phyloP scores from a whole-genome alignment of 2,329 filamentous ascomycete species.

The Hymenoscyphus scutula region DNA sequence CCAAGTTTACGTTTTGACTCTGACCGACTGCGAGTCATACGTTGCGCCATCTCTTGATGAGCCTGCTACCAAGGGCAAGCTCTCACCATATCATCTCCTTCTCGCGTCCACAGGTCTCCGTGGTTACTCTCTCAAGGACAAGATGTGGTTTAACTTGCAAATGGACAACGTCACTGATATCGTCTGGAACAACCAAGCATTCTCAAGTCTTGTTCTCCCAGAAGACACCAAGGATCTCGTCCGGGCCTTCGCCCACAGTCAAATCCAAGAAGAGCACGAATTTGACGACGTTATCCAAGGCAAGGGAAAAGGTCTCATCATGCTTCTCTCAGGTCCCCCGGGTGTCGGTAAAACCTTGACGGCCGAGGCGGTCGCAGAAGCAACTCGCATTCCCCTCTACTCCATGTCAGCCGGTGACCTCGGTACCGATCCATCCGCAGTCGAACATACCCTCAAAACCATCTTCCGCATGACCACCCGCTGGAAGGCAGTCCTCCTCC shows the following conservation, averaged over 20 bases:
- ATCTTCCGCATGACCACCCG: conserved; percentile 26
- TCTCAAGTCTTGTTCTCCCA: conserved; percentile 47
- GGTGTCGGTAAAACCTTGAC: conserved; percentile 30
- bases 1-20: not conserved
- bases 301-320: conserved; percentile 45
- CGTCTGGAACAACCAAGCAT: conserved; percentile 45
- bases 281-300: conserved; percentile 28
- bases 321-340: conserved; percentile 40
- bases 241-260: conserved; percentile 48
- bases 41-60: conserved; percentile 4
- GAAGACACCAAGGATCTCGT: conserved; percentile 48
- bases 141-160: conserved; percentile 41
- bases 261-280: conserved; percentile 31
- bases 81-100: conserved; percentile 8
- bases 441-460: conserved; percentile 24
- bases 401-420: conserved; percentile 27
- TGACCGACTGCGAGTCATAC: conserved; percentile 4
- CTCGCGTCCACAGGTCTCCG: conserved; percentile 5
- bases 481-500: conserved; percentile 26
- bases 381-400: conserved; percentile 22
- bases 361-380: conserved; percentile 40
- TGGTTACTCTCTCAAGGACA: conserved; percentile 48
- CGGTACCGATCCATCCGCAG: conserved; percentile 18
- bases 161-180: conserved; percentile 24
- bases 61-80: not conserved